Base-by-base conservation (phyloP, 169 alveolate genomes). In the Prorocentrum cordatum region DNA sequence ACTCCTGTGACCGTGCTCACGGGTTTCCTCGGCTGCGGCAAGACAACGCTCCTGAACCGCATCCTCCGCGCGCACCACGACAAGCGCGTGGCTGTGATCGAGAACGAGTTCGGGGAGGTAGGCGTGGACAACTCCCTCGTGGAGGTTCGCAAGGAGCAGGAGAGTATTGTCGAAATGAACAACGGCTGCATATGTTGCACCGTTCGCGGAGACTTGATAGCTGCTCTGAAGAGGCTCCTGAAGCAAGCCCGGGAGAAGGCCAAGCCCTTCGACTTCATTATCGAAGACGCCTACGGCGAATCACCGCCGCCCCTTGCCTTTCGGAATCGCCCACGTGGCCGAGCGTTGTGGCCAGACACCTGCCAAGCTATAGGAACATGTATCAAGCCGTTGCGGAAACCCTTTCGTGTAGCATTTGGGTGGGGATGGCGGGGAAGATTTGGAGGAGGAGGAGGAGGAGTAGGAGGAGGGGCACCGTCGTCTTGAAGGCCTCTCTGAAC, bases 21-120 rank as follows among this genome's bases (percentile, higher is more conserved):
- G 3, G 91, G 91, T 2, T 83, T 83, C 36, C 58, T 83, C 22
- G 91, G 91, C 10, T 42, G 83, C 20, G 91, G 91, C 2, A 83
- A 83, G 68, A 83, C 91, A 3, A 83, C 91, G 20, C 26, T 83
- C 33, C 61, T 83, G 73, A 83, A 83, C 50, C 79, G 67, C 32
- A 67, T 83, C 33, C 29, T 83, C 64, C 20, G 16, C 12, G n/a
- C 24, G 26, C 31, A 47, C 32, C 72, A 66, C 31, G 83, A 77
- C 36, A 14, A 67, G 61, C n/a, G 35, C 18, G 42, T 83, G n/a
- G 91, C 91, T 47, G 67, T 83, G 36, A 83, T 83, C 50, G 91
- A 91, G 47, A 93, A 93, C 66, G 95, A 93, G 32, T 91, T 93
- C 87, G 94, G 94, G 0, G 94, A 93, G 58, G 86, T 93, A 5